Conservation (phyloP, 805 yeast genomes). For the Kluyveromyces lactis region DNA sequence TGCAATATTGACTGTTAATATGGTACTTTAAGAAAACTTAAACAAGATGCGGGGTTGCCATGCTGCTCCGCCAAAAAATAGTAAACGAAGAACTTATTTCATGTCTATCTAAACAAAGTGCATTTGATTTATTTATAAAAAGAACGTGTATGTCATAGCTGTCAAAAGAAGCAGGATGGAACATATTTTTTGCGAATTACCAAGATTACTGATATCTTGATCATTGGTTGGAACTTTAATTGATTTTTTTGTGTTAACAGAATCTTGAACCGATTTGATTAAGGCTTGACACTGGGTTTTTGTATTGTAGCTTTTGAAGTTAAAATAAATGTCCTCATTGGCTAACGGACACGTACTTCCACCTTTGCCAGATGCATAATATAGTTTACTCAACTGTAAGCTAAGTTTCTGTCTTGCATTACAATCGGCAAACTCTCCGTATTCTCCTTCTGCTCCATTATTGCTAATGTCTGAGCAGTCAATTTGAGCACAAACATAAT, state of each 20-base stretch:
- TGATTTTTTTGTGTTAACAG: neutral
- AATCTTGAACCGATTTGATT: neutral
- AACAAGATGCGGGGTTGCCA: too few relatives aligned
- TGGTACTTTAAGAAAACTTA: too few relatives aligned
- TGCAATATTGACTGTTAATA: too few relatives aligned
- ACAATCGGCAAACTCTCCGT: constrained; percentile 67
- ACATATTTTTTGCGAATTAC: neutral
- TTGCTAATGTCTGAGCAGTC: constrained; percentile 52
- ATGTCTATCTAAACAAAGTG: neutral
- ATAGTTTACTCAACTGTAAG: constrained; percentile 51
- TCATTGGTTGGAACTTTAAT: neutral
- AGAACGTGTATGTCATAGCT: neutral
- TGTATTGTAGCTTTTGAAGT: constrained; percentile 8
- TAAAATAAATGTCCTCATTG: constrained; percentile 17
- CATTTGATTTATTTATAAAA: neutral
- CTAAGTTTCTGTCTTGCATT: constrained; percentile 54
- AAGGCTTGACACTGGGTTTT: neutral
- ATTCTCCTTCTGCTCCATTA: constrained; percentile 51
- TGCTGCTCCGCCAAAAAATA: too few relatives aligned
- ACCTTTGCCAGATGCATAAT: constrained; percentile 38
- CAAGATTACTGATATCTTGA: neutral
- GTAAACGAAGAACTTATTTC: too few relatives aligned
- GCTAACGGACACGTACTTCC: constrained; percentile 21
- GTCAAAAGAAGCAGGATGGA: neutral
- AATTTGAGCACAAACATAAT: constrained; percentile 46